These are phyloP conservation scores for Penicillium sp. DNA, from an alignment of 2,329 filamentous ascomycete genomes.

Conservation along the genomic window DNA sequence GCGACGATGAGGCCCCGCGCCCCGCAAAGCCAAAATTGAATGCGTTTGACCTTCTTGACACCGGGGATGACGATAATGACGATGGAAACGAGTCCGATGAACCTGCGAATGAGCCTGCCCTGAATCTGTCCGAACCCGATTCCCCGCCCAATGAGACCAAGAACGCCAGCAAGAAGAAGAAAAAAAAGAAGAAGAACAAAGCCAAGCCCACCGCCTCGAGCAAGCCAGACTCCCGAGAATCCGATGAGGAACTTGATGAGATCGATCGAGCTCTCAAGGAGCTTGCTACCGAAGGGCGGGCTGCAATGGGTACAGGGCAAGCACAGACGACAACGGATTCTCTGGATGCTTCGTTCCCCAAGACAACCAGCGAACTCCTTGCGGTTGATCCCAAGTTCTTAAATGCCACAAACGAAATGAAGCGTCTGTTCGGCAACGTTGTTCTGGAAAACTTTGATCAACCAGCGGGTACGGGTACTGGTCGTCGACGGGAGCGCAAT, in stretches of 20 bases:
- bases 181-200: conserved; percentile 48
- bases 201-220: conserved; percentile 26
- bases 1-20: conserved; percentile 36
- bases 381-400: conserved; percentile 65
- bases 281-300: conserved; percentile 44
- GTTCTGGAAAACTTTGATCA: conserved; percentile 56
- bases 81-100: conserved; percentile 28
- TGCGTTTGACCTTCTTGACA: conserved; percentile 50
- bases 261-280: conserved; percentile 60
- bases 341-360: conserved; percentile 30
- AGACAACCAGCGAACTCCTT: conserved; percentile 48
- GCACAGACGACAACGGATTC: conserved; percentile 31
- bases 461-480: conserved; percentile 38
- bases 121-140: conserved; percentile 15
- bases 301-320: conserved; percentile 12
- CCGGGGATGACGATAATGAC: conserved; percentile 37
- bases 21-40: conserved; percentile 42
- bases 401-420: conserved; percentile 89
- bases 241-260: conserved; percentile 49
- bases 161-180: conserved; percentile 57
- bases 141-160: conserved; percentile 21
- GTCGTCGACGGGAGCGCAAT: conserved; percentile 52
- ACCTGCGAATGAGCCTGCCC: conserved; percentile 24
- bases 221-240: conserved; percentile 13
- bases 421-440: conserved; percentile 61